These are phyloP conservation scores for Glutinoglossum americanum DNA, from an alignment of 495 filamentous ascomycete species.

Conservation along the genomic window DNA sequence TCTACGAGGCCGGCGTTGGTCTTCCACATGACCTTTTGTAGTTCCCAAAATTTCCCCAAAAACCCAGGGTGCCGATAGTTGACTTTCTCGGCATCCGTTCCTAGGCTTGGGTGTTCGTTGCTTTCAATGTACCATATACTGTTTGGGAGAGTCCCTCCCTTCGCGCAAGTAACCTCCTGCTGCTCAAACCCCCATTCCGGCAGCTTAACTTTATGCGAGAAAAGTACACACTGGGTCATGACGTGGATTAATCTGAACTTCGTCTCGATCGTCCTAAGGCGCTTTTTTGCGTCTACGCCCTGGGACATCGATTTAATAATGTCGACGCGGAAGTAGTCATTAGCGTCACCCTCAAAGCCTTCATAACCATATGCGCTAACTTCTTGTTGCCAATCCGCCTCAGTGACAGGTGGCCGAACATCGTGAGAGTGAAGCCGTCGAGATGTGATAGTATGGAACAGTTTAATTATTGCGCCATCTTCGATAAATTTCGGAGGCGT, in stretches of 20 bases:
- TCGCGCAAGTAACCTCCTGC: conserved; percentile 95
- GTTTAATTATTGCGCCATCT: conserved; percentile 56
- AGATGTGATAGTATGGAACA: conserved; percentile 67
- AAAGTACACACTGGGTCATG: conserved; percentile 92
- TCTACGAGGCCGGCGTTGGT: conserved; percentile 94
- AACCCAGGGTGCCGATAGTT: conserved; percentile 93
- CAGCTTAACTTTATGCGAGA: conserved; percentile 96
- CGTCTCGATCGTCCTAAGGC: conserved; percentile 80
- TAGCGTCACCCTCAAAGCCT: conserved; percentile 90
- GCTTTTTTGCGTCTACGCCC: conserved; percentile 54
- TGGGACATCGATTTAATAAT: conserved; percentile 84
- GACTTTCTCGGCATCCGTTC: conserved; percentile 61
- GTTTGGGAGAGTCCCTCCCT: conserved; percentile 79
- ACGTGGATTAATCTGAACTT: conserved; percentile 89
- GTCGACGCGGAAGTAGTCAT: conserved; percentile 86
- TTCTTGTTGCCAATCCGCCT: conserved; percentile 97
- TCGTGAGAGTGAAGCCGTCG: conserved; percentile 92
- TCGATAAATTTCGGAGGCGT: conserved; percentile 44
- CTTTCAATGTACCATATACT: conserved; percentile 90
- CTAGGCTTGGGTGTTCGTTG: conserved; percentile 62
- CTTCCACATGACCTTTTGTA: conserved; percentile 99
- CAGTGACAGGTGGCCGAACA: conserved; percentile 86
- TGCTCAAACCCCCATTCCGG: conserved; percentile 94
- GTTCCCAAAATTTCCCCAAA: conserved; percentile 95
- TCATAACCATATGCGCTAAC: conserved; percentile 96